Evolutionary conservation across 2,329 filamentous ascomycete species (phyloP).

Genomic region (Teratosphaeria epicoccoides): DNA sequence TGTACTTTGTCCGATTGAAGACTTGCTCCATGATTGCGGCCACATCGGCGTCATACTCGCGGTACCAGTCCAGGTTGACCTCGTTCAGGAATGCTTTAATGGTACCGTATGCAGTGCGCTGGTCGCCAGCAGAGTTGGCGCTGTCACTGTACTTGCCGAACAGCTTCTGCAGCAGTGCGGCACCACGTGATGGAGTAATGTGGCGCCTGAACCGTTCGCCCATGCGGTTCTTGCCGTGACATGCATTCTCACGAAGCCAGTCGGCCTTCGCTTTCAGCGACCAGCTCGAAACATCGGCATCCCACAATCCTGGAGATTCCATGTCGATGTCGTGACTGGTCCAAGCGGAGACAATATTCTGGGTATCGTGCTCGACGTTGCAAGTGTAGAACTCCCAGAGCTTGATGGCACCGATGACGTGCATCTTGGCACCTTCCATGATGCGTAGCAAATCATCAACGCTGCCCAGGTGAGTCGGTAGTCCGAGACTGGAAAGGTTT

Average conservation of each 20-base stretch:
- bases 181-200: conserved; percentile 59
- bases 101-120: conserved; percentile 43
- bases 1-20: conserved; percentile 90
- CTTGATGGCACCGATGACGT: conserved; percentile 65
- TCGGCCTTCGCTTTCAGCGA: conserved; percentile 49
- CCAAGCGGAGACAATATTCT: conserved; percentile 64
- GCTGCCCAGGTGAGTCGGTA: conserved; percentile 63
- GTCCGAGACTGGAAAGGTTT: conserved; percentile 53
- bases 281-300: conserved; percentile 46
- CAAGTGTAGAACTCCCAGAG: conserved; percentile 93
- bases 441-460: conserved; percentile 65
- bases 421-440: conserved; percentile 73
- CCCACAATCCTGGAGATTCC: conserved; percentile 40
- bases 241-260: conserved; percentile 57
- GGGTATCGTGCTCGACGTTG: conserved; percentile 62
- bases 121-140: conserved; percentile 40
- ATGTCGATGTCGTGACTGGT: conserved; percentile 46
- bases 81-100: conserved; percentile 60
- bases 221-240: conserved; percentile 61
- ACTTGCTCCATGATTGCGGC: conserved; percentile 79
- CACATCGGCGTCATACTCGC: conserved; percentile 79
- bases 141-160: conserved; percentile 56
- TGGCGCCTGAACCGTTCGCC: conserved; percentile 67
- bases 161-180: conserved; percentile 55
- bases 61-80: conserved; percentile 78